A percentile compares a stretch with the other conserved stretches of the same genome.
Evolutionary conservation across 768 basidiomycete genomes (phyloP).

Genomic region (Auricularia cornea): DNA sequence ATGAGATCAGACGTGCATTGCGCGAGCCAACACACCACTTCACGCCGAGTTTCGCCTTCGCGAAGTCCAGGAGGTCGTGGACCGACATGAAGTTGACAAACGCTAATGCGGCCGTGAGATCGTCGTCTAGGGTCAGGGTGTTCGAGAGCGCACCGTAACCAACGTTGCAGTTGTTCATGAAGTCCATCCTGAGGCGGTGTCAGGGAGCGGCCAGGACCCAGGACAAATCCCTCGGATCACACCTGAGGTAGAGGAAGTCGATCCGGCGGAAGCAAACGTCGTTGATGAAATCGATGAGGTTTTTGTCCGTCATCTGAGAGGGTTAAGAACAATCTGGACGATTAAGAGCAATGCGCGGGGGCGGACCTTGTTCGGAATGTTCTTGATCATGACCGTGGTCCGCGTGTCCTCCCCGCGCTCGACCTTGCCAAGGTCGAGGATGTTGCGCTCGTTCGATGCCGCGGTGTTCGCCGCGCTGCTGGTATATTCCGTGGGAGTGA

Average conservation of each 20-base stretch:
- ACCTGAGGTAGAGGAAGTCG: conserved; percentile 73
- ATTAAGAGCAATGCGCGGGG: not conserved
- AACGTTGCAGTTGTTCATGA: conserved; percentile 31
- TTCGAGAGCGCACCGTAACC: conserved; percentile 16
- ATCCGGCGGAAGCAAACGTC: conserved; percentile 67
- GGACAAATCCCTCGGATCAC: conserved; percentile 15
- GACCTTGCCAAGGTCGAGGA: conserved; percentile 61
- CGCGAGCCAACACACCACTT: conserved; percentile 54
- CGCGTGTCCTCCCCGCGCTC: conserved; percentile 71
- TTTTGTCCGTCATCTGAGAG: conserved; percentile 58
- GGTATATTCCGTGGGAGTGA: conserved; percentile 3
- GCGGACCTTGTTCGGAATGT: conserved; percentile 72
- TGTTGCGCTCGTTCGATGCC: conserved; percentile 30
- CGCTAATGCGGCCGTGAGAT: conserved; percentile 63
- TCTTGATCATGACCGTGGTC: conserved; percentile 86
- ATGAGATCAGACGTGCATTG: not conserved
- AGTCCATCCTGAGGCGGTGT: conserved; percentile 55
- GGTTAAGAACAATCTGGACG: not conserved
- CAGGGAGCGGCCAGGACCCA: not conserved
- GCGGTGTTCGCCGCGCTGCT: not conserved
- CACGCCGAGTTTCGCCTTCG: conserved; percentile 61
- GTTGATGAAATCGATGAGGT: conserved; percentile 57
- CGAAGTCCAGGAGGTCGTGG: conserved; percentile 67
- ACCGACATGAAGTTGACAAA: conserved; percentile 87
- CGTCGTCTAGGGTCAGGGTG: not conserved